A percentile compares a stretch with the other conserved stretches of the same genome.
Conservation (phyloP, 139 green algal genomes). For the Zygnema cylindricum region DNA sequence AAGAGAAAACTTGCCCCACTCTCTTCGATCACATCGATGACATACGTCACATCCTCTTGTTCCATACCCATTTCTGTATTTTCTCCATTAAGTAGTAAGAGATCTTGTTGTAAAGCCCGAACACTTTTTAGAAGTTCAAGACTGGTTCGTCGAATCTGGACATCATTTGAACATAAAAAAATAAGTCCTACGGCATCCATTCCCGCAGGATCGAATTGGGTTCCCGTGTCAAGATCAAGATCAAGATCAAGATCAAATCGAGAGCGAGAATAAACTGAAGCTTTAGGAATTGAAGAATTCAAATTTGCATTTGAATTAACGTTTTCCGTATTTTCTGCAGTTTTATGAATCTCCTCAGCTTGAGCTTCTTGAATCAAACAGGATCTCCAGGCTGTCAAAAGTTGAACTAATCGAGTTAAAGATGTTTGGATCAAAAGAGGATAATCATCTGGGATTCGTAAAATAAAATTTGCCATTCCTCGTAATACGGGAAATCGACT, state of each 20-base stretch:
- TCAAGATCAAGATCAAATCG: not conserved
- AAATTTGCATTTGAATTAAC: too few relatives aligned
- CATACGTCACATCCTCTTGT: conserved; percentile 64
- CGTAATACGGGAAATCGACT: conserved; percentile 72
- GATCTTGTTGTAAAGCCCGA: conserved; percentile 58
- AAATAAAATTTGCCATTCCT: conserved; percentile 67
- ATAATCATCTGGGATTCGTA: conserved; percentile 75
- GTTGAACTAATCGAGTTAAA: conserved; percentile 61
- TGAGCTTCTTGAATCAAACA: conserved; percentile 59
- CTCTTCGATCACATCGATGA: conserved; percentile 81
- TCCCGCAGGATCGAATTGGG: conserved; percentile 67
- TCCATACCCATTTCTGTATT: not conserved
- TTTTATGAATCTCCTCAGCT: not conserved
- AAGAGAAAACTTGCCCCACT: conserved; percentile 40
- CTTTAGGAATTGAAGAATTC: not conserved
- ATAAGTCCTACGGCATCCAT: conserved; percentile 72
- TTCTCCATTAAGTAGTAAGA: not conserved
- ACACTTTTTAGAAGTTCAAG: conserved; percentile 61
- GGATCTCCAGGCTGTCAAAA: conserved; percentile 36
- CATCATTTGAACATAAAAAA: conserved; percentile 67
- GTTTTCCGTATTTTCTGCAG: not conserved
- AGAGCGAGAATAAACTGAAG: not conserved
- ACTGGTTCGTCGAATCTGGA: conserved; percentile 57
- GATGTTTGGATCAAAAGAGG: conserved; percentile 67
- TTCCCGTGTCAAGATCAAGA: conserved; percentile 11